phyloP scores from a whole-genome alignment of 257 asterid genomes.

The Nicotiana attenuata region DNA sequence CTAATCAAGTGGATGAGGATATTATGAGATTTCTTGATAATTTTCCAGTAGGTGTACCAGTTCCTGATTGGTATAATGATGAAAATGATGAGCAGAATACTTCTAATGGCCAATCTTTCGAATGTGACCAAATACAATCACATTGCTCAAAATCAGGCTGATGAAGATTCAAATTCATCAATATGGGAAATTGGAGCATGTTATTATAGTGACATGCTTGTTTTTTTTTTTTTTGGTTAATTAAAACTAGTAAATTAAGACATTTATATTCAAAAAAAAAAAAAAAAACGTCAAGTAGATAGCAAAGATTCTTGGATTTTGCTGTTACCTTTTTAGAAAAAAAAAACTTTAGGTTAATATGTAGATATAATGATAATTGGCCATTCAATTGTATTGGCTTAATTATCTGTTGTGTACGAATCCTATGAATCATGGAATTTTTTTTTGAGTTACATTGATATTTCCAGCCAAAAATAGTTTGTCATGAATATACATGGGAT shows the following conservation, averaged over 20 bases:
- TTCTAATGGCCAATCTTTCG: not conserved
- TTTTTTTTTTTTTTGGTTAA: constrained; percentile 7
- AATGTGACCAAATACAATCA: constrained; percentile 26
- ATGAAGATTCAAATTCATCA: constrained; percentile 16
- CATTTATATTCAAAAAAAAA: not conserved
- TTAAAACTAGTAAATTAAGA: not conserved
- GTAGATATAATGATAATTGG: not conserved
- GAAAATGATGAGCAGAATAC: constrained; percentile 16
- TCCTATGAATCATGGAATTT: not conserved
- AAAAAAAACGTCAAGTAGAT: not conserved
- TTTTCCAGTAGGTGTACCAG: constrained; percentile 48
- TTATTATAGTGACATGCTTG: constrained; percentile 44
- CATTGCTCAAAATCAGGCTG: constrained; percentile 18
- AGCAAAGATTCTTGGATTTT: not conserved
- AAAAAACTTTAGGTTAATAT: not conserved
- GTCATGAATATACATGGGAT: too few species aligned
- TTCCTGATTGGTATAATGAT: constrained; percentile 47
- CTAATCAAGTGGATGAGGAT: constrained; percentile 43
- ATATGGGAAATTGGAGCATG: constrained; percentile 25
- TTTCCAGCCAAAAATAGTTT: too few species aligned
- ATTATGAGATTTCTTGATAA: constrained; percentile 48
- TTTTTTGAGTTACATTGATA: too few species aligned
- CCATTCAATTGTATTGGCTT: not conserved
- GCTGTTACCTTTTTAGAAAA: not conserved
- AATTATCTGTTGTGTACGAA: not conserved